Conservation (phyloP, 2,329 filamentous ascomycete species). For the Neofusicoccum sp. region DNA sequence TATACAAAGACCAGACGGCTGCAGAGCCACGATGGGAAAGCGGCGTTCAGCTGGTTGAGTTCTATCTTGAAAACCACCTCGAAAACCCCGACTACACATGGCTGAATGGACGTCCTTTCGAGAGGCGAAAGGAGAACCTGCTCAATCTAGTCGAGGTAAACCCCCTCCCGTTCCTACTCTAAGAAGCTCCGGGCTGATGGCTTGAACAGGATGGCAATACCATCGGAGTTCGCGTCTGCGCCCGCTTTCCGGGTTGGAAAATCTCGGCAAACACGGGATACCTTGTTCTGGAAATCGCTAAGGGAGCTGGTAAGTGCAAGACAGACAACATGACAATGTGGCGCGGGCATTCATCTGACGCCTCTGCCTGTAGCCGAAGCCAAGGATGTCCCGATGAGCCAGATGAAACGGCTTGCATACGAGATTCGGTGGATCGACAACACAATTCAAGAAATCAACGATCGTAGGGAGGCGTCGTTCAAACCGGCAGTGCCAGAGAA, state of each 20-base stretch:
- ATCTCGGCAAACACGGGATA: not conserved
- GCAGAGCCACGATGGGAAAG: not conserved
- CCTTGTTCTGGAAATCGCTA: not conserved
- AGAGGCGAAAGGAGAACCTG: not conserved
- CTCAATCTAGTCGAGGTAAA: not conserved
- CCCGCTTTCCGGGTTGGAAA: not conserved
- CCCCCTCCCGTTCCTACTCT: not conserved
- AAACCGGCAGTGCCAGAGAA: not conserved
- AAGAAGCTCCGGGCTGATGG: not conserved
- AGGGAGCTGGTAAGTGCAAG: not conserved
- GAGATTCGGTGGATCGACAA: not conserved
- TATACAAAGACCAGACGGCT: not conserved
- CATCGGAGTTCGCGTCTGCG: not conserved
- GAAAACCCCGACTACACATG: not conserved
- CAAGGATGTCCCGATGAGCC: not conserved
- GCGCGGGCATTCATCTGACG: too few species aligned
- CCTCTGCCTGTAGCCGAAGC: not conserved
- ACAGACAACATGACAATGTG: too few species aligned
- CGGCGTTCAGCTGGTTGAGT: not conserved
- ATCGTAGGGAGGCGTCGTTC: not conserved
- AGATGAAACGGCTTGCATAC: not conserved
- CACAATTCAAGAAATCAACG: not conserved
- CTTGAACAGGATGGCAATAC: not conserved
- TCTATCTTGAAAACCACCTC: too few species aligned
- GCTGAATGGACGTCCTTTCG: not conserved